phyloP scores from a whole-genome alignment of 768 basidiomycete genomes.

The Mycena leptocephala region DNA sequence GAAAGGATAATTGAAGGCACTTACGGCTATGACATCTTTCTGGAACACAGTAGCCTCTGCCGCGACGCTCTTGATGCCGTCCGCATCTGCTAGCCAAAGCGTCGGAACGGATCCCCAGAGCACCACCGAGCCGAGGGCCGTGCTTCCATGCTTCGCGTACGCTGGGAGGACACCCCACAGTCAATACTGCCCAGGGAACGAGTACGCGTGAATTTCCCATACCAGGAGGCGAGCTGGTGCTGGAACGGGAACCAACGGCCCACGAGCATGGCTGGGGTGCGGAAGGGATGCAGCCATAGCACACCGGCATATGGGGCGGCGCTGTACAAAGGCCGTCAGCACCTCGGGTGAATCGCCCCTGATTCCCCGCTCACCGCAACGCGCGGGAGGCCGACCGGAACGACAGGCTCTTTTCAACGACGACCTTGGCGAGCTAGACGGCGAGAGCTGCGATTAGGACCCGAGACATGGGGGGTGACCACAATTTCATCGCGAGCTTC shows the following conservation, averaged over 20 bases:
- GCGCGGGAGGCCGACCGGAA: background rate
- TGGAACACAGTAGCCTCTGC: conserved; percentile 53
- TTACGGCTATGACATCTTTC: conserved; percentile 57
- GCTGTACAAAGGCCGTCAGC: background rate
- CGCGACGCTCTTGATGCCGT: conserved; percentile 56
- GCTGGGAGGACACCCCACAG: conserved; percentile 37
- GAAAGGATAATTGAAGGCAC: background rate
- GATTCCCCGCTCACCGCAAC: background rate
- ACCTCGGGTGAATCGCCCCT: background rate
- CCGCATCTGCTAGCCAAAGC: conserved; percentile 62
- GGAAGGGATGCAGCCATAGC: conserved; percentile 54
- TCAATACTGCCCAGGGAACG: background rate
- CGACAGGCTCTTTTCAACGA: conserved; percentile 5
- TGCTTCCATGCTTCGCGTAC: conserved; percentile 58
- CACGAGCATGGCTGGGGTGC: conserved; percentile 41
- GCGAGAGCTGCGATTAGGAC: background rate
- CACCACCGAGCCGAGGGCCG: conserved; percentile 53
- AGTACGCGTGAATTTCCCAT: conserved; percentile 53
- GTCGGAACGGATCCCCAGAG: conserved; percentile 48
- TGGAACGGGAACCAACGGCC: conserved; percentile 54
- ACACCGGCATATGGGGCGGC: conserved; percentile 31
- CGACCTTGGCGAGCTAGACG: conserved; percentile 4
- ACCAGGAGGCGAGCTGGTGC: conserved; percentile 51
- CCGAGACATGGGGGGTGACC: background rate
- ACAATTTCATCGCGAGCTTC: no score